Conservation (phyloP, 2,329 filamentous ascomycete genomes). For the Aaosphaeria pasadenensis region DNA sequence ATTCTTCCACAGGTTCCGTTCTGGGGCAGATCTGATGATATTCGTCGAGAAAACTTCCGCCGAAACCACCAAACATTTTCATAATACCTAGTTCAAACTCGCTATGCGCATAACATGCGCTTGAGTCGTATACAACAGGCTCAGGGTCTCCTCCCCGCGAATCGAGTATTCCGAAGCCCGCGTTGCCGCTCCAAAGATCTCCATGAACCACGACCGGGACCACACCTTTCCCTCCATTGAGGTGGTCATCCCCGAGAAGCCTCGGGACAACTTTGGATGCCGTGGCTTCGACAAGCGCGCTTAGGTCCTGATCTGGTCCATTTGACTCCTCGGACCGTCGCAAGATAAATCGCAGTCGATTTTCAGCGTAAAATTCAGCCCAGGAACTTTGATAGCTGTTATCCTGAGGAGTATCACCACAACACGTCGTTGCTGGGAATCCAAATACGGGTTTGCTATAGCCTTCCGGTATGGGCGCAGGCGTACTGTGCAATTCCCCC, state of each 20-base stretch:
- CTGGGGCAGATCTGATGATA: conserved; percentile 75
- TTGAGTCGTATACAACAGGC: conserved; percentile 80
- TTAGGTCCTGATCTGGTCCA: conserved; percentile 62
- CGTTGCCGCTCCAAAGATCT: conserved; percentile 91
- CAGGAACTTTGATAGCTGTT: conserved; percentile 72
- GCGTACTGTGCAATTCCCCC: conserved; percentile 72
- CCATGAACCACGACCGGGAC: conserved; percentile 83
- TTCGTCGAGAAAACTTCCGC: conserved; percentile 66
- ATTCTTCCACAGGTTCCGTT: conserved; percentile 77
- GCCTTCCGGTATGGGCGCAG: conserved; percentile 63
- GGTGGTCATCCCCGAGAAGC: conserved; percentile 66
- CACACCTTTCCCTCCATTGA: conserved; percentile 60
- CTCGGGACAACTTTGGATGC: conserved; percentile 67
- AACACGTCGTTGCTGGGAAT: conserved; percentile 82
- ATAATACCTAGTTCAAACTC: conserved; percentile 95
- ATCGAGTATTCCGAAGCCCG: conserved; percentile 61
- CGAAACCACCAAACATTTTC: conserved; percentile 94
- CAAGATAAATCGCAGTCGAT: conserved; percentile 66
- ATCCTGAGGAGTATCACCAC: conserved; percentile 78
- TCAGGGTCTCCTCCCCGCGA: conserved; percentile 60
- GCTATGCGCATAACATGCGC: conserved; percentile 76
- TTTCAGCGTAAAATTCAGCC: conserved; percentile 82
- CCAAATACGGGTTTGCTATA: conserved; percentile 67
- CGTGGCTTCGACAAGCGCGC: conserved; percentile 62
- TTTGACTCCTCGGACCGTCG: conserved; percentile 57